Percentiles rank a stretch among this genome's conserved stretches.
phyloP scores from a whole-genome alignment of 176 grass and related monocot genomes.

The Themeda triandra region DNA sequence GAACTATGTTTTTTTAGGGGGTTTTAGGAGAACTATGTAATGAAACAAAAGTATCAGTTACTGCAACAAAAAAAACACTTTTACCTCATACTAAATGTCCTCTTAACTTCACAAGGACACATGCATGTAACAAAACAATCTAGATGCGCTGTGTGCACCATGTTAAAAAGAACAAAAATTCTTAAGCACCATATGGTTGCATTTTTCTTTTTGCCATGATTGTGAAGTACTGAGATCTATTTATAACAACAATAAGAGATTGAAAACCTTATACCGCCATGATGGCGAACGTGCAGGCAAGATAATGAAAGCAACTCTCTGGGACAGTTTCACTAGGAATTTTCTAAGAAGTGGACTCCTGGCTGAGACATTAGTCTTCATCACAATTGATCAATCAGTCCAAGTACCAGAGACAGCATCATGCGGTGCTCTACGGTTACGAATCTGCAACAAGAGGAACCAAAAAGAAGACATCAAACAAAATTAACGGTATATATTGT shows the following conservation, averaged over 20 bases:
- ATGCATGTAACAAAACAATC: too few species aligned
- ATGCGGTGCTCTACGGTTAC: conserved; percentile 52
- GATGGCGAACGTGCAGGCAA: conserved; percentile 66
- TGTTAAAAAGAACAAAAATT: conserved; percentile 12
- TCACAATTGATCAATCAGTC: conserved; percentile 73
- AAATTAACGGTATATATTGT: background rate
- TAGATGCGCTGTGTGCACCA: background rate
- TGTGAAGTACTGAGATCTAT: background rate
- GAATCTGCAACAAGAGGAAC: conserved; percentile 58
- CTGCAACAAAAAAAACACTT: conserved; percentile 16
- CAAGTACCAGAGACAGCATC: conserved; percentile 59
- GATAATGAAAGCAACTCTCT: conserved; percentile 70
- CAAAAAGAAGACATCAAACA: conserved; percentile 6
- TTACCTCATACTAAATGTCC: background rate
- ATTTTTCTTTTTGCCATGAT: background rate
- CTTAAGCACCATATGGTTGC: background rate
- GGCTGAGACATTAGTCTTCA: conserved; percentile 69
- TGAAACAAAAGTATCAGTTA: background rate
- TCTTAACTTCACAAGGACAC: background rate
- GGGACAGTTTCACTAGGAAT: conserved; percentile 82
- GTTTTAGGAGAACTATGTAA: conserved; percentile 6
- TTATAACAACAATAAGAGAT: conserved; percentile 3
- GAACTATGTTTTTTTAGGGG: too few species aligned
- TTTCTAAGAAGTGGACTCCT: conserved; percentile 90
- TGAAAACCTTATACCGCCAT: conserved; percentile 80